These are phyloP conservation scores for Eutreptiella sp. DNA, from an alignment of 208 protist species.

Conservation along the genomic window DNA sequence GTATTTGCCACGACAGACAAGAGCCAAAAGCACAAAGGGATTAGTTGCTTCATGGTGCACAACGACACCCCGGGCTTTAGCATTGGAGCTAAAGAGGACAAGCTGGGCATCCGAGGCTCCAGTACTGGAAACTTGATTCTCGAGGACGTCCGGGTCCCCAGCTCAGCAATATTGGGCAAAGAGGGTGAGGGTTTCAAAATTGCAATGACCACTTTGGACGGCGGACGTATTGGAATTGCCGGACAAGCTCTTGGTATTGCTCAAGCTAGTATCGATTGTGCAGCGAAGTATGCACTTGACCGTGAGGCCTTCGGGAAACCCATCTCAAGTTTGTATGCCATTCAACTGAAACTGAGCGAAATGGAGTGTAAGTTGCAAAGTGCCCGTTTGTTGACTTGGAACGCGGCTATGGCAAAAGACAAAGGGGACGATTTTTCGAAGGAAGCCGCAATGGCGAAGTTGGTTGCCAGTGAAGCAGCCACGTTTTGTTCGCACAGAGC, in stretches of 20 bases:
- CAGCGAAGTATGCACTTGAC: conserved; percentile 73
- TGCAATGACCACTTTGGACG: conserved; percentile 85
- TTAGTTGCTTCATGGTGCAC: conserved; percentile 93
- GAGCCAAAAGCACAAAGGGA: conserved; percentile 75
- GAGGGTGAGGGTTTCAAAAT: conserved; percentile 88
- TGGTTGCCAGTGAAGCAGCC: conserved; percentile 72
- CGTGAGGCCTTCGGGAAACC: conserved; percentile 80
- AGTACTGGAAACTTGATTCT: conserved; percentile 87
- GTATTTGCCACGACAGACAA: conserved; percentile 84
- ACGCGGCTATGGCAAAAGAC: conserved; percentile 81
- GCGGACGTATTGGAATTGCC: conserved; percentile 88
- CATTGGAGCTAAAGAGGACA: conserved; percentile 87
- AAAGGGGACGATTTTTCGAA: conserved; percentile 67
- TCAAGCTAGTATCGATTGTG: conserved; percentile 59
- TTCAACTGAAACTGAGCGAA: conserved; percentile 84
- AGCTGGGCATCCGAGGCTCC: conserved; percentile 86
- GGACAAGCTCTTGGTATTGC: conserved; percentile 87
- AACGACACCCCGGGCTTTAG: conserved; percentile 65
- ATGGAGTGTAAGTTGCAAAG: conserved; percentile 60
- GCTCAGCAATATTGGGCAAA: conserved; percentile 64
- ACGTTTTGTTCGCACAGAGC: conserved; percentile 64
- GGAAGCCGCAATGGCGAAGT: conserved; percentile 91
- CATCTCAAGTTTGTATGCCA: conserved; percentile 85
- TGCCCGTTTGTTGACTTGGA: conserved; percentile 74
- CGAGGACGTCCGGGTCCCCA: conserved; percentile 69